Base-by-base conservation (phyloP, 768 basidiomycete species). In the Phlebiopsis gigantea region DNA sequence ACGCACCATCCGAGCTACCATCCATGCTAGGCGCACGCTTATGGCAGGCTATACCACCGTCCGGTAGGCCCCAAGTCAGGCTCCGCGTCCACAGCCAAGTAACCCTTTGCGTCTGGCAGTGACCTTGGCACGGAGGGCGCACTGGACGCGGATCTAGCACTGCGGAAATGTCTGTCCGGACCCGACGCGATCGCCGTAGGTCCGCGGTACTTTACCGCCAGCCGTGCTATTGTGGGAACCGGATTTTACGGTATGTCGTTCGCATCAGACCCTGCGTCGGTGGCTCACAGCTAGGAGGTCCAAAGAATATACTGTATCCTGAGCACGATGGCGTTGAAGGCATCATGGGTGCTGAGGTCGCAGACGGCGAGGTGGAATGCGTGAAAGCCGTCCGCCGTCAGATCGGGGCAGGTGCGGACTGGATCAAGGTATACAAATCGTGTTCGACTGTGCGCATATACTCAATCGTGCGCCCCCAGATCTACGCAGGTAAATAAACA, bases 41-140 rank as follows among this genome's bases (percentile, higher is more conserved):
- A 71, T 82, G 72, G 81, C 83, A 3, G 84, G 84, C 1, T 88
- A 78, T 65, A 86, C 86, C 0, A 74, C 81, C 7, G 83, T 85
- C 14, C 72, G 82, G 85, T 83, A 24, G 26, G 56, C 51, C 8
- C 9, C 24, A 41, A 7, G 41, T 24, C n/a, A 29, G 25, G 14
- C 46, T 48, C 47, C 15, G 21, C 26, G 29, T 29, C 12, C 5
- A 12, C 29, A n/a, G 9, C 9, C n/a, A 3, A 8, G 26, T 30
- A 28, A 48, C 47, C 14, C 5, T 41, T 24, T n/a, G n/a, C n/a
- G n/a, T 47, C 25, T 21, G 19, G 28, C 47, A 84, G 83, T 29
- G 84, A 86, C 62, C 72, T 87, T 5, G 84, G 85, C n/a, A 85
- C 84, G 1, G 84, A 87, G 65, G 84, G 83, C 1, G 83, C 83